These are phyloP conservation scores for Salix exigua DNA, from an alignment of 345 rosid species.

Conservation along the genomic window DNA sequence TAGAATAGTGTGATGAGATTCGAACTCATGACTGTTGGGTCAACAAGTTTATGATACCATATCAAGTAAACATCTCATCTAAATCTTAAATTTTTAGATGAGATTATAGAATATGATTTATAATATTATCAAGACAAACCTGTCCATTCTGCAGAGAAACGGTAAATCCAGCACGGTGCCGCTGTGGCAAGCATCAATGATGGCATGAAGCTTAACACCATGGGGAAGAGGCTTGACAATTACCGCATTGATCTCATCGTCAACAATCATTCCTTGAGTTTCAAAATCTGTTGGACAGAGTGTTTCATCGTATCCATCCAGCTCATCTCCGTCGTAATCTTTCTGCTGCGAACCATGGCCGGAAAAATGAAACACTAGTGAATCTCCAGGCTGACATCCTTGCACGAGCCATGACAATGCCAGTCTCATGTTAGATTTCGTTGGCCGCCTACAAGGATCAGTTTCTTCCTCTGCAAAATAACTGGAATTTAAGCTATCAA, in stretches of 20 bases:
- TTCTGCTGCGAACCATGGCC: constrained; percentile 81
- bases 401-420: constrained; percentile 86
- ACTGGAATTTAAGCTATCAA: neutral
- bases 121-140: constrained; percentile 27
- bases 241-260: constrained; percentile 75
- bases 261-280: constrained; percentile 95
- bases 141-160: constrained; percentile 75
- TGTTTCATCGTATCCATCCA: constrained; percentile 85
- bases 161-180: constrained; percentile 85
- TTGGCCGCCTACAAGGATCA: constrained; percentile 68
- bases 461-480: constrained; percentile 73
- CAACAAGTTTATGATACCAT: no score
- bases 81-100: neutral
- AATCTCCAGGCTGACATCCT: constrained; percentile 85
- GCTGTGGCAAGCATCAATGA: constrained; percentile 83
- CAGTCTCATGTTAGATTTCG: constrained; percentile 75
- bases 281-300: constrained; percentile 85
- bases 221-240: constrained; percentile 70
- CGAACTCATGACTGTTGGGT: no score
- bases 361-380: constrained; percentile 78
- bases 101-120: neutral
- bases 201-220: constrained; percentile 76
- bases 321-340: constrained; percentile 77
- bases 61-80: no score
- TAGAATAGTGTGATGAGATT: no score